Evolutionary conservation across 108 stramenopile genomes (phyloP).

Genomic region (Nannochloropsis granulata): DNA sequence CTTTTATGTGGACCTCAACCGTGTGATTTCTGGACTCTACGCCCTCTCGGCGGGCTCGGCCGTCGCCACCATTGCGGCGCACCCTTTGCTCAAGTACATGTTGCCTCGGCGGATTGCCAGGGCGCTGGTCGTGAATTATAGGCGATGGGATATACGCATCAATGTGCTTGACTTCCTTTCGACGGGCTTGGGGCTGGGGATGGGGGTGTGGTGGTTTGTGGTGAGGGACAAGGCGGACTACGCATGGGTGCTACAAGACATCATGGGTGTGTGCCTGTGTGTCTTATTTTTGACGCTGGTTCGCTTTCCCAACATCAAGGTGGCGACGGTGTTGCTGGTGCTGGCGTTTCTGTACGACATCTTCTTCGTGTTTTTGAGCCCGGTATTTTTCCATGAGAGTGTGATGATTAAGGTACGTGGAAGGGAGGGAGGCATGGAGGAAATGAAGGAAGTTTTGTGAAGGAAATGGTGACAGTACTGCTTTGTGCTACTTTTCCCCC

Average conservation of each 20-base stretch:
- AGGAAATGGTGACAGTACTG: not conserved
- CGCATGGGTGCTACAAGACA: conserved; percentile 68
- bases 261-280: conserved; percentile 72
- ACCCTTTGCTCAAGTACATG: not conserved
- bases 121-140: not conserved
- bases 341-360: conserved; percentile 73
- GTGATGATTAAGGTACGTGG: conserved; percentile 69
- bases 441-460: not conserved
- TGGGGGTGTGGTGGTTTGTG: conserved; percentile 13
- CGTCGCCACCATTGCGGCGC: not conserved
- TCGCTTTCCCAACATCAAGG: conserved; percentile 30
- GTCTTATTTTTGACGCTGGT: conserved; percentile 57
- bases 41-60: conserved; percentile 6
- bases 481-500: too few species aligned
- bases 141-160: not conserved
- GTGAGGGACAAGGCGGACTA: conserved; percentile 5
- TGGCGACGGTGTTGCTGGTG: conserved; percentile 56
- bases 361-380: conserved; percentile 74
- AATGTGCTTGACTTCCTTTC: not conserved
- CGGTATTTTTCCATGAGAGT: conserved; percentile 51
- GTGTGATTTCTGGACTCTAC: conserved; percentile 60
- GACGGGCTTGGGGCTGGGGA: not conserved
- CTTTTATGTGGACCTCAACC: conserved; percentile 66
- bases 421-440: conserved; percentile 17
- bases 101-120: not conserved